phyloP scores from a whole-genome alignment of 2,329 filamentous ascomycete species.

The Macroventuria anomochaeta region DNA sequence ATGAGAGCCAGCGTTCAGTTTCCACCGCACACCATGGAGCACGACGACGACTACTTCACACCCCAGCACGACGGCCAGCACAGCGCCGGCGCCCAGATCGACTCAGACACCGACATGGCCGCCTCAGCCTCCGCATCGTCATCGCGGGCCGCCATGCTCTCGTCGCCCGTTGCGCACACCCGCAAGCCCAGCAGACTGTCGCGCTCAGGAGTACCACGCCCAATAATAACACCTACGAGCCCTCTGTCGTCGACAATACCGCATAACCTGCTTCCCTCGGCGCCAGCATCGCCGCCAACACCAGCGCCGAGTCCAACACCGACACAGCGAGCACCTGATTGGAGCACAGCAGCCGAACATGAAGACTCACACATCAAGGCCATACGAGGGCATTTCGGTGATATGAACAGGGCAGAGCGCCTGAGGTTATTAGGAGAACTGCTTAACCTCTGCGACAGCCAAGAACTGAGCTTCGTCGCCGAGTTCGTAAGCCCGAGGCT shows the following conservation, averaged over 20 bases:
- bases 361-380: constrained; percentile 84
- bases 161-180: constrained; percentile 43
- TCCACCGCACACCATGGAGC: constrained; percentile 36
- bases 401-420: constrained; percentile 75
- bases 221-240: constrained; percentile 59
- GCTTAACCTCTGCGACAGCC: constrained; percentile 91
- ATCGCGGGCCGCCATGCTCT: constrained; percentile 43
- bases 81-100: constrained; percentile 30
- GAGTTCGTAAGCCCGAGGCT: constrained; percentile 92
- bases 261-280: constrained; percentile 67
- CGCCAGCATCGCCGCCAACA: constrained; percentile 70
- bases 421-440: constrained; percentile 85
- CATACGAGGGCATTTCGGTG: constrained; percentile 79
- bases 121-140: constrained; percentile 44
- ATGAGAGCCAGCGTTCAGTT: background rate
- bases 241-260: constrained; percentile 59
- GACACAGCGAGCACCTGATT: constrained; percentile 69
- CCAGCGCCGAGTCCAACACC: constrained; percentile 71
- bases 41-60: constrained; percentile 44
- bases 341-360: constrained; percentile 78
- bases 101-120: constrained; percentile 48
- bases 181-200: constrained; percentile 51
- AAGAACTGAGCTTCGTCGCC: constrained; percentile 93
- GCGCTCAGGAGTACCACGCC: constrained; percentile 51
- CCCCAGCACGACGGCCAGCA: constrained; percentile 29